These are phyloP conservation scores for Pyrus hybrid DNA, from an alignment of 331 rosid genomes.

Conservation along the genomic window DNA sequence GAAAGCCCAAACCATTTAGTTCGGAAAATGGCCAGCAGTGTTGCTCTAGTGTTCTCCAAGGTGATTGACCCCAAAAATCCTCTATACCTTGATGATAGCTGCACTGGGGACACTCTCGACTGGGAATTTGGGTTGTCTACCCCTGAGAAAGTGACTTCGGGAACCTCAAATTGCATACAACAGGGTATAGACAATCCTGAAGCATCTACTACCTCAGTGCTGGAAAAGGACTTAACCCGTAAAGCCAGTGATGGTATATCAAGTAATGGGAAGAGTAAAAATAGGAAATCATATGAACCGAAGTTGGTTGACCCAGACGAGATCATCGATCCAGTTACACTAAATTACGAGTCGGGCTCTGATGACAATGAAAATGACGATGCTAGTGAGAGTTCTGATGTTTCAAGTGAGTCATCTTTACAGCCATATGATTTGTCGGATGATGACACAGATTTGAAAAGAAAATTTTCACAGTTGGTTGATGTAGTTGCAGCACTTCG, in stretches of 20 bases:
- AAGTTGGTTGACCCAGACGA: constrained; percentile 84
- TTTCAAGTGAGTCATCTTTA: constrained; percentile 66
- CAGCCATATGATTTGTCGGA: constrained; percentile 87
- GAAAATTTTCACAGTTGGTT: constrained; percentile 59
- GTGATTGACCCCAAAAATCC: constrained; percentile 92
- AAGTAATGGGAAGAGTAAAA: constrained; percentile 36
- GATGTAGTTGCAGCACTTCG: constrained; percentile 84
- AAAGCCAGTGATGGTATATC: constrained; percentile 22
- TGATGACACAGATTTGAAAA: constrained; percentile 85
- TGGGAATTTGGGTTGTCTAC: constrained; percentile 67
- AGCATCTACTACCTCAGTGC: constrained; percentile 22
- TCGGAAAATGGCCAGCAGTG: constrained; percentile 76
- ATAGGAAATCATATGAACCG: constrained; percentile 38
- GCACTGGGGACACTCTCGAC: constrained; percentile 53
- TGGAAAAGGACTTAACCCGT: constrained; percentile 22
- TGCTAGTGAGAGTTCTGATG: constrained; percentile 66
- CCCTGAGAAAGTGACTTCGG: constrained; percentile 30
- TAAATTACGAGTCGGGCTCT: constrained; percentile 45
- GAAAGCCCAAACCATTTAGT: constrained; percentile 74
- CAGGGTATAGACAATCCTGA: constrained; percentile 21
- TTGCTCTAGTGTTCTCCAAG: constrained; percentile 84
- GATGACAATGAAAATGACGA: constrained; percentile 41
- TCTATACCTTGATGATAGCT: constrained; percentile 82
- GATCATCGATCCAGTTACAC: constrained; percentile 70
- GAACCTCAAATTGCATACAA: background rate